Evolutionary conservation across 176 grass and related monocot genomes (phyloP), one percentile per base, ranked within the genome.

Genomic region (Zizania latifolia): DNA sequence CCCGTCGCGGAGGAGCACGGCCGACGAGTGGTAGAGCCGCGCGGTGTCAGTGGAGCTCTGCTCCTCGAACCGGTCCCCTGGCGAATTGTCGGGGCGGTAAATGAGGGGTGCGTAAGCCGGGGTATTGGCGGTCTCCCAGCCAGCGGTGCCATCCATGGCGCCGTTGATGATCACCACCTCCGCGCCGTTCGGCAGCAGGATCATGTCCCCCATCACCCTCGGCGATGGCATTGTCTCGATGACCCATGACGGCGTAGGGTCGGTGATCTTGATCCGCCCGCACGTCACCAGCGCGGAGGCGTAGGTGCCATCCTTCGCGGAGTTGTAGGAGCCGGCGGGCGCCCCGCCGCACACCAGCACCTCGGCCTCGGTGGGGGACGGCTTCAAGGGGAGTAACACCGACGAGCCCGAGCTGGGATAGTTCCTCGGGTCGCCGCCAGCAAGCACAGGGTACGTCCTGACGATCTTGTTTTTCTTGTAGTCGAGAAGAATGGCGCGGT

Each of bases 121-220:
- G 54, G 82, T 71, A 10, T 39, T 54, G 29, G 81, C 83, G 14
- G 76, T 16, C 50, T 92, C 92, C 92, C 92, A 95, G 61, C 88
- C 92, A 23, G 92, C 89, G 14, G 72, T 72, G 68, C 92, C 92
- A 24, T 85, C 81, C 16, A 16, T 65, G 6, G 89, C 92, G 78
- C 92, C 92, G 45, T 95, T 95, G 46, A 95, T 68, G 71, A 95
- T 89, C 13, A 48, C 67, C 62, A 91, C 89, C 62, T 89, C 89
- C 32, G 75, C 89, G 16, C 92, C 86, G 41, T 85, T 89, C 0
- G 92, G 92, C 10, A 95, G 77, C 80, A 95, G 51, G 61, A 95
- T 40, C 86, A 95, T 92, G 86, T 95, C 92, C 2, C 92, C 86
- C 92, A 95, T 95, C 45, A 95, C 92, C 70, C 92, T 79, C 75